Evolutionary conservation across 805 yeast genomes (phyloP).

Genomic region (Ogataea haglerorum): DNA sequence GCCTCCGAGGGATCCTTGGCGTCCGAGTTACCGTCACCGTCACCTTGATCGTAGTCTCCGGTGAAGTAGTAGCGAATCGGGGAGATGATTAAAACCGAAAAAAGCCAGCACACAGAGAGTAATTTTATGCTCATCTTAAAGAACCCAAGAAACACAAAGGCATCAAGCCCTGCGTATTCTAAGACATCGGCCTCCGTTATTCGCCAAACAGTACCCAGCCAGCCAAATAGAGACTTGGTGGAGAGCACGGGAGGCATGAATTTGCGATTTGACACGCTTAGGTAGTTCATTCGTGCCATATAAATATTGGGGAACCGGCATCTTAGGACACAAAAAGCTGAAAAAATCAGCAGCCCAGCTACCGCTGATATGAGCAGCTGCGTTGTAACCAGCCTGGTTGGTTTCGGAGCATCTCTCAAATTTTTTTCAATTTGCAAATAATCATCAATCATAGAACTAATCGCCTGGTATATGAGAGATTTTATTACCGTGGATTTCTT

Average conservation of each 20-base stretch:
- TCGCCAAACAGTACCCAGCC: slow-evolving; percentile 66
- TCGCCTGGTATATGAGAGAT: not conserved
- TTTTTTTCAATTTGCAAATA: slow-evolving; percentile 21
- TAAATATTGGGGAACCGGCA: slow-evolving; percentile 76
- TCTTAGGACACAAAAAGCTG: slow-evolving; percentile 67
- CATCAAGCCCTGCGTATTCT: slow-evolving; percentile 91
- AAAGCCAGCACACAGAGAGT: slow-evolving; percentile 57
- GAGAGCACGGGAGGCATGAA: slow-evolving; percentile 59
- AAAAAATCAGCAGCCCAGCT: slow-evolving; percentile 66
- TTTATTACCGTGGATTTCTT: not conserved
- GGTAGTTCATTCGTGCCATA: slow-evolving; percentile 67
- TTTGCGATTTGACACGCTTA: slow-evolving; percentile 36
- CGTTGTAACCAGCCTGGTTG: slow-evolving; percentile 63
- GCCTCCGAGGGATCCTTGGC: slow-evolving; percentile 16
- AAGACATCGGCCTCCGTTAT: slow-evolving; percentile 74
- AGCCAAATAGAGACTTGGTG: slow-evolving; percentile 60
- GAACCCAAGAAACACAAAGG: slow-evolving; percentile 85
- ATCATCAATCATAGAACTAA: slow-evolving; percentile 17
- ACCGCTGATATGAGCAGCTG: slow-evolving; percentile 69
- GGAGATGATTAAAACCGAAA: slow-evolving; percentile 72
- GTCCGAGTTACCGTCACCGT: slow-evolving; percentile 33
- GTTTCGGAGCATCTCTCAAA: slow-evolving; percentile 30
- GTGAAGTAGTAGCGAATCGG: slow-evolving; percentile 83
- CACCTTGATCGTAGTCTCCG: slow-evolving; percentile 69
- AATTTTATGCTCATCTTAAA: slow-evolving; percentile 83